Base-by-base conservation (phyloP, 345 rosid genomes). In the Camelina hispida region DNA sequence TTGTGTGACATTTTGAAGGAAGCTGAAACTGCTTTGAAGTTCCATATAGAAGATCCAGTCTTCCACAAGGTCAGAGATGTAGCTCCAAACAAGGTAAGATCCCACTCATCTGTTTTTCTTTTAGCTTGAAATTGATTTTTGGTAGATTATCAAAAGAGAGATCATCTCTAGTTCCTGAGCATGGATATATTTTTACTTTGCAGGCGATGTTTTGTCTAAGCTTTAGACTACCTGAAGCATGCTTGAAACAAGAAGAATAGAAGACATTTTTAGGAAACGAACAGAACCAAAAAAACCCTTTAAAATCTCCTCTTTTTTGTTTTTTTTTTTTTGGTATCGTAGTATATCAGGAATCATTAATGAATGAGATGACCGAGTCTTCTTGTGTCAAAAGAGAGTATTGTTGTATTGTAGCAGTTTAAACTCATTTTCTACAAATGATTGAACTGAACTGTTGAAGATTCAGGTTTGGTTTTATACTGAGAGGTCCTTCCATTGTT, bases 171-270 rank as follows among this genome's bases (percentile, higher is more conserved):
- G 28, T 15, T 60, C 32, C 46, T 78, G 44, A 78, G 35, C 18
- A 59, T 32, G 14, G 34, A 7, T 1, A 25, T 2, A 9, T 61
- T 4, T 15, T 23, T 6, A 30, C 52, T 10, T 35, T 78, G 82
- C 88, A 95, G 99, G 98, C 97, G 3, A 95, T 95, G 99, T 92
- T 64, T 86, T 95, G 99, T 81, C 80, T 95, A 73, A 92, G 96
- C 82, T 95, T 95, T 79, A 84, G 87, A 85, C 85, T 95, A 59
- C 89, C 98, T 40, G 97, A 87, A 81, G 88, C 84, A 65, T 89
- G 98, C 82, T 80, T 87, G 78, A 73, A 30, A 40, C 86, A 84
- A 59, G 86, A 84, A 17, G 17, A 35, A 22, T 77, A 38, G 47
- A 42, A 34, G 1, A 48, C 56, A 12, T 15, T 6, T 37, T 11